Percentiles rank a stretch among this genome's conserved stretches.
These are phyloP conservation scores for Russula vinacea DNA, from an alignment of 768 basidiomycete species.

Conservation along the genomic window DNA sequence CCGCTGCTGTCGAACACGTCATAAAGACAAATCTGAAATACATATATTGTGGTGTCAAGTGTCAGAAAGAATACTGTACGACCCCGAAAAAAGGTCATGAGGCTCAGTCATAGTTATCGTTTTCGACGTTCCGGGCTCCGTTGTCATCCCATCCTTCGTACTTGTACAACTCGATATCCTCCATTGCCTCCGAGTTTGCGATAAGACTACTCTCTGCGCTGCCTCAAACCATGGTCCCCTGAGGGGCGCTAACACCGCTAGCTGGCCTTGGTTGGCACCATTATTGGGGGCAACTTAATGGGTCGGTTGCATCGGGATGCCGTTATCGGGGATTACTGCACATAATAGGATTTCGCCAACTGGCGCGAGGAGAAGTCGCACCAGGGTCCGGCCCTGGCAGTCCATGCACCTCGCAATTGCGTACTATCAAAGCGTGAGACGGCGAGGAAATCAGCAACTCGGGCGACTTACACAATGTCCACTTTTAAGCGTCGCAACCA, in stretches of 20 bases:
- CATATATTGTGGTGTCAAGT: background rate
- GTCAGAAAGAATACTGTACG: background rate
- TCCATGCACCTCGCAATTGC: constrained; percentile 6
- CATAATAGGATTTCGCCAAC: constrained; percentile 5
- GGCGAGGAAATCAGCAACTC: too few relatives aligned
- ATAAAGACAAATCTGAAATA: background rate
- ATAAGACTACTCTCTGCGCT: too few relatives aligned
- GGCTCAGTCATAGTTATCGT: too few relatives aligned
- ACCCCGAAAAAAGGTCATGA: background rate
- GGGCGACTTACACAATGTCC: constrained; percentile 8
- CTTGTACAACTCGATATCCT: too few relatives aligned
- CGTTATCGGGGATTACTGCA: constrained; percentile 2
- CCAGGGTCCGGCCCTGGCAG: too few relatives aligned
- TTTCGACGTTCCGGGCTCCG: too few relatives aligned
- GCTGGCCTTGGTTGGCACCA: too few relatives aligned
- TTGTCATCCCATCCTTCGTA: too few relatives aligned
- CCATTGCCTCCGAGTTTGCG: too few relatives aligned
- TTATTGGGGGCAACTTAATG: background rate
- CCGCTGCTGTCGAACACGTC: too few relatives aligned
- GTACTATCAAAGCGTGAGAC: constrained; percentile 7
- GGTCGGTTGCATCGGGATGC: background rate
- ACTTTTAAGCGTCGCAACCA: constrained; percentile 5
- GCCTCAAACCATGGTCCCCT: too few relatives aligned
- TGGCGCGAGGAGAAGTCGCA: constrained; percentile 15
- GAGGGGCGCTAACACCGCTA: too few relatives aligned